These are phyloP conservation scores for Akanthomyces muscarius DNA, from an alignment of 2,329 filamentous ascomycete species.

Conservation along the genomic window DNA sequence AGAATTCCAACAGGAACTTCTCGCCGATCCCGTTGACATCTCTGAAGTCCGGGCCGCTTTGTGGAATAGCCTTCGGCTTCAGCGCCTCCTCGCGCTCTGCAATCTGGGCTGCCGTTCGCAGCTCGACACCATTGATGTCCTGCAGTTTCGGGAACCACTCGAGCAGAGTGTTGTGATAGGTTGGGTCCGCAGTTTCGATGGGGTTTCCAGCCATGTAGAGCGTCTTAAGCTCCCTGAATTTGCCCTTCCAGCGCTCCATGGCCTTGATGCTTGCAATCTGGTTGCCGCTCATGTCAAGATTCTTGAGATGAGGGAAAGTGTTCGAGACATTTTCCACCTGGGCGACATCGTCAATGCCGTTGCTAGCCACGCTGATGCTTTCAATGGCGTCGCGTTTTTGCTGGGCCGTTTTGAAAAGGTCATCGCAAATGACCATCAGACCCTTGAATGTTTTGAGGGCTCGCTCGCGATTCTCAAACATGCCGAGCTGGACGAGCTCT, in stretches of 20 bases:
- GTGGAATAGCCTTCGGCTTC: constrained; percentile 55
- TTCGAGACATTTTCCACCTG: constrained; percentile 71
- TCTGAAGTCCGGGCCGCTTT: constrained; percentile 64
- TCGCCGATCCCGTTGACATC: constrained; percentile 73
- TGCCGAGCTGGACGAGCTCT: constrained; percentile 67
- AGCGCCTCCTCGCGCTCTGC: constrained; percentile 49
- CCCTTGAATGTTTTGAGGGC: constrained; percentile 88
- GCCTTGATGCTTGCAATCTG: constrained; percentile 64
- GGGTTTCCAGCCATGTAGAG: constrained; percentile 77
- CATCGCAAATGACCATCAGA: constrained; percentile 80
- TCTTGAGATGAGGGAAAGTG: constrained; percentile 80
- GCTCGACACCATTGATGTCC: constrained; percentile 68
- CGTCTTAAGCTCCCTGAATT: constrained; percentile 73
- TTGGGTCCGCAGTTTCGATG: constrained; percentile 56
- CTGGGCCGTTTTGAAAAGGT: constrained; percentile 66
- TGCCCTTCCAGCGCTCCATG: constrained; percentile 72
- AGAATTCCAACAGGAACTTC: constrained; percentile 70
- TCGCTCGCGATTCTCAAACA: constrained; percentile 67
- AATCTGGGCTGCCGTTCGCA: constrained; percentile 69
- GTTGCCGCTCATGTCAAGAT: constrained; percentile 86
- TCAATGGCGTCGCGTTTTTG: constrained; percentile 74
- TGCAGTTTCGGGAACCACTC: constrained; percentile 81
- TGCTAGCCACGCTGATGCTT: constrained; percentile 77
- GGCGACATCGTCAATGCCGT: constrained; percentile 68
- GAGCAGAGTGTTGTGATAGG: constrained; percentile 64